Base-by-base conservation (phyloP, 202 grass and related monocot genomes). In the Setaria viridis region DNA sequence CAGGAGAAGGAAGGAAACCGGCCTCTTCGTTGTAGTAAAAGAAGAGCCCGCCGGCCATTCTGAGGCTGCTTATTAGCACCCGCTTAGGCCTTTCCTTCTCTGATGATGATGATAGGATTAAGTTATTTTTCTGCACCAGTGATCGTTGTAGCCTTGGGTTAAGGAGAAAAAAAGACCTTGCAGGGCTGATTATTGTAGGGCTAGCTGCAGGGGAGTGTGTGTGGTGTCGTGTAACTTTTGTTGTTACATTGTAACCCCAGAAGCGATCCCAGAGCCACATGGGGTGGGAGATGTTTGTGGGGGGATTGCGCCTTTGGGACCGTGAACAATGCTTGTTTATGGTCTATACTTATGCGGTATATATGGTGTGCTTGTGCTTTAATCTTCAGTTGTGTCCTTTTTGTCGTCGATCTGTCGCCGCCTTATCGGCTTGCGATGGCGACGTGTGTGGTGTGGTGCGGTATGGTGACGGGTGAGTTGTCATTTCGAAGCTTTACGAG, bases 51-150 rank as follows among this genome's bases (percentile, higher is more conserved):
- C 63, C 33, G 82, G 87, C 85, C 84, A 95, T 83, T 82, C 93
- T 82, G 93, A 91, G 93, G 93, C 79, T 85, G 93, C 89, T 89
- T 80, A 56, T 35, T 82, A 89, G 93, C 93, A 95, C 93, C 93
- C 91, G 91, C 84, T 91, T 93, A 85, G 85, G 82, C 88, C 74
- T 46, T 88, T 76, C 74, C 82, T 67, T 92, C 93, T 88, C 87
- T 54, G 80, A 72, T 86, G 0, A 34, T 65, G 57, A 66, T 33
- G 17, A 16, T 34, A 75, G 72, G 32, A 85, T 47, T 78, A 85
- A 87, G 72, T 85, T 32, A 30, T 71, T 59, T 48, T 72, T 65
- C 21, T 70, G 65, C 47, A 46, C 60, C 67, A 59, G 33, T 67
- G 20, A 10, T 21, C 50, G 21, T 41, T 67, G 64, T 69, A 15